Base-by-base conservation (phyloP, 1,284 basidiomycete species). In the Phellopilus nigrolimitatus region DNA sequence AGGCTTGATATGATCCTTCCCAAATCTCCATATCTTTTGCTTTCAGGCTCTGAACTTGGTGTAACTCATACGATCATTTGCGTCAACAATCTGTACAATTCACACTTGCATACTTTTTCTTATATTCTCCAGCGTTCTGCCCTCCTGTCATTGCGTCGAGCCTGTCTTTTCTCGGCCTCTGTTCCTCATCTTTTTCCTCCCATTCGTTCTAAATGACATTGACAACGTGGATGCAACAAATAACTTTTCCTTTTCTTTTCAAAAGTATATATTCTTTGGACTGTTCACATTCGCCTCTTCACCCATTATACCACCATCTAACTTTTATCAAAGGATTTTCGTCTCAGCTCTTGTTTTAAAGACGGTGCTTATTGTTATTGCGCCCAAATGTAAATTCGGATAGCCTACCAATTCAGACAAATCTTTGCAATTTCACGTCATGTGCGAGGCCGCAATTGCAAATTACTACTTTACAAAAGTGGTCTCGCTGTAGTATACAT, bases 81-180 rank as follows among this genome's bases (percentile, higher is more conserved):
- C 34, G n/a, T n/a, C n/a, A 5, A n/a, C 34, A 37, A 37, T 37
- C 8, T 37, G 34, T 37, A 37, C 34, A 37, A 13, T 24, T n/a
- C 24, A 19, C 22, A 33, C 33, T 47, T 21, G 45, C 30, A 47
- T 37, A 24, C 45, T 24, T 47, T 47, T 19, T 2, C 31, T 46
- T 10, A 15, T 24, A 17, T 39, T 39, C 40, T n/a, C 34, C n/a
- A n/a, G n/a, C n/a, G n/a, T n/a, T n/a, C n/a, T n/a, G n/a, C n/a
- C n/a, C n/a, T n/a, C n/a, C n/a, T n/a, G n/a, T n/a, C n/a, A n/a
- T n/a, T n/a, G n/a, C n/a, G n/a, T n/a, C n/a, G n/a, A n/a, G n/a
- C n/a, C n/a, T n/a, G n/a, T n/a, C n/a, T n/a, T n/a, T n/a, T n/a
- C 34, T n/a, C 19, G n/a, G 27, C 25, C 21, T 44, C 17, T 22